Evolutionary conservation across 179 eudicot genomes (phyloP), one percentile per base, ranked within the genome.

Genomic region (Spergularia azorica): DNA sequence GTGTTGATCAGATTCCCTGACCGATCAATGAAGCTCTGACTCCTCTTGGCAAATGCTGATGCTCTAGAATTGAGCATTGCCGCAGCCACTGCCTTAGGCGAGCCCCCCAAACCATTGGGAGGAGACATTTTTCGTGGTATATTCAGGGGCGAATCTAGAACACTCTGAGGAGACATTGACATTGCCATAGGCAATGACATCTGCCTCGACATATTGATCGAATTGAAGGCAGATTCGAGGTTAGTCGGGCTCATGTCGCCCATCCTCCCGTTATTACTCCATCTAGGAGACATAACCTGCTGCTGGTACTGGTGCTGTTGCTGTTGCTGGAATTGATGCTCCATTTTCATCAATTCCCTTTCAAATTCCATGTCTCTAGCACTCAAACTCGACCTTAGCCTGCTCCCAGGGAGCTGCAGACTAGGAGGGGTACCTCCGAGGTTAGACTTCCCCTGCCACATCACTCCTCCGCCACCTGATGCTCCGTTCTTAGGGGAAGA

Each of bases 11-110:
- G 58, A 55, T 77, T 5, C 46, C 59, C 71, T 4, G 84, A 38
- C 70, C 97, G 90, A 74, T 91, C 93, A 9, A 88, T 72, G 73
- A 93, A 93, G 82, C 97, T 93, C 78, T 93, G 97, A 81, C 97
- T 91, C 41, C 97, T 86, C 66, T 89, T 87, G 0, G 85, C 82
- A 58, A 93, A 93, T 1, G 95, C 89, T 4, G 92, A 81, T 4
- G 97, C 90, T 75, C 97, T 83, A 0, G 97, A 93, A 65, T 88
- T 93, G 81, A 93, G 87, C 79, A 90, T 88, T 1, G 98, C 97
- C 9, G 90, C 89, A 0, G 94, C 94, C 8, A 87, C 79, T 2
- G 97, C 77, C 57, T 79, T 81, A 0, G 87, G 85, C 9, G 85
- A 78, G 59, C 67, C 82, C 0, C 67, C 82, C 0, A 73, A 5